Base-by-base conservation (phyloP, 768 basidiomycete species). In the Lyophyllum decastes region DNA sequence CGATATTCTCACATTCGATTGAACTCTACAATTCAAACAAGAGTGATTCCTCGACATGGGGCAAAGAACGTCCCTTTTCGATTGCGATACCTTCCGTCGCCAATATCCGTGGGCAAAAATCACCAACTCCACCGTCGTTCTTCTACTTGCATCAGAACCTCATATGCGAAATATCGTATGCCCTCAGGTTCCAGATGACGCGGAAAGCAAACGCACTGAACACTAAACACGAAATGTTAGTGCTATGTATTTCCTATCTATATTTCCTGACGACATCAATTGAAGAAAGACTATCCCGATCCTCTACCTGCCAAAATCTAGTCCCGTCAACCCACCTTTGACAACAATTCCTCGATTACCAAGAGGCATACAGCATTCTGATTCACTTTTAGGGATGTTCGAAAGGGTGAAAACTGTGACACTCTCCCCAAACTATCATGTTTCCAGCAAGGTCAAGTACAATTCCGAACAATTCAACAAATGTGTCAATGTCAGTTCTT, bases 221-320 rank as follows among this genome's bases (percentile, higher is more conserved):
- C 24, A 70, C 73, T 24, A 71, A 73, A 52, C 69, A 76, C 54
- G 76, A 79, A 60, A 67, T 70, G 79, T 79, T 67, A 49, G 74
- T 62, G 2, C 33, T 11, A 24, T 44, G 30, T 34, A 7, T 22
- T 19, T 10, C 24, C 6, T 1, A n/a, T 41, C 12, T 25, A 41
- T 34, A 38, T 17, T 22, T 30, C 26, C 40, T 57, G 14, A 49
- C 34, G 19, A 47, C 24, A n/a, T 34, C 14, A 25, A 44, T 22
- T 48, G 25, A 53, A 73, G 73, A 50, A 69, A 63, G 59, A 57
- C 57, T 35, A 69, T 79, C 46, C 75, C 72, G 10, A 64, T 81
- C 12, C 68, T 77, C 35, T 80, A 80, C 61, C 68, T 81, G 19
- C 79, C 79, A 2, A 78, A 78, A 62, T 70, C 78, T 16, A 70